These are phyloP conservation scores for Arctostaphylos glauca DNA, from an alignment of 148 eudicot species.

Conservation along the genomic window DNA sequence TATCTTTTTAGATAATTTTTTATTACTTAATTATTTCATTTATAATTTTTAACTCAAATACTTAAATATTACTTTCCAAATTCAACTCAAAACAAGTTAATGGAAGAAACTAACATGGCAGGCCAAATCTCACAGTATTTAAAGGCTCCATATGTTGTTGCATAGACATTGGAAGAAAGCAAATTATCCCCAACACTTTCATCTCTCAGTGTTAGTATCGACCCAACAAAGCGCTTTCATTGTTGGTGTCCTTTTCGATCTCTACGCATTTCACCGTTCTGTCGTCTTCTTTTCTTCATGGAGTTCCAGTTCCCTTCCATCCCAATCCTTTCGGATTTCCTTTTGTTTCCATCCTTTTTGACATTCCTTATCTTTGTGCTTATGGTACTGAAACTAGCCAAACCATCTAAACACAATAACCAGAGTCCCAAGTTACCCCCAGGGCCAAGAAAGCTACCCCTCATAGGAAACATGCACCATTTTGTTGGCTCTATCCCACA, in stretches of 20 bases:
- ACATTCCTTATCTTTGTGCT: neutral
- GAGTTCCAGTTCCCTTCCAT: neutral
- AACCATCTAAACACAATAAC: neutral
- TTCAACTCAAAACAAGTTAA: too few species aligned
- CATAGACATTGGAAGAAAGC: neutral
- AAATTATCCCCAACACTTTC: neutral
- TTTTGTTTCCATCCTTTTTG: neutral
- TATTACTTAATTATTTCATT: too few species aligned
- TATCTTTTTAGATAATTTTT: too few species aligned
- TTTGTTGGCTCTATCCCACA: conserved; percentile 28
- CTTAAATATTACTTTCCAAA: too few species aligned
- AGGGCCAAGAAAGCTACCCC: conserved; percentile 29
- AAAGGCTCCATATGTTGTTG: neutral
- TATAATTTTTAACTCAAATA: too few species aligned
- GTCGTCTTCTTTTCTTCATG: neutral
- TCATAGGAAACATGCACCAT: conserved; percentile 20
- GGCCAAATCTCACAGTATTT: neutral
- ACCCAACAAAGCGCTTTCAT: too few species aligned
- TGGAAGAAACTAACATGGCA: too few species aligned
- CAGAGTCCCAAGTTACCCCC: conserved; percentile 18
- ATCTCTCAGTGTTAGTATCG: too few species aligned
- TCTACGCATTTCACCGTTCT: too few species aligned
- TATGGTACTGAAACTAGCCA: neutral
- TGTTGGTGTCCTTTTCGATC: too few species aligned
- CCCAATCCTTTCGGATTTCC: neutral